Conservation (phyloP, 352 stramenopile genomes). For the Vaucheria bursata region DNA sequence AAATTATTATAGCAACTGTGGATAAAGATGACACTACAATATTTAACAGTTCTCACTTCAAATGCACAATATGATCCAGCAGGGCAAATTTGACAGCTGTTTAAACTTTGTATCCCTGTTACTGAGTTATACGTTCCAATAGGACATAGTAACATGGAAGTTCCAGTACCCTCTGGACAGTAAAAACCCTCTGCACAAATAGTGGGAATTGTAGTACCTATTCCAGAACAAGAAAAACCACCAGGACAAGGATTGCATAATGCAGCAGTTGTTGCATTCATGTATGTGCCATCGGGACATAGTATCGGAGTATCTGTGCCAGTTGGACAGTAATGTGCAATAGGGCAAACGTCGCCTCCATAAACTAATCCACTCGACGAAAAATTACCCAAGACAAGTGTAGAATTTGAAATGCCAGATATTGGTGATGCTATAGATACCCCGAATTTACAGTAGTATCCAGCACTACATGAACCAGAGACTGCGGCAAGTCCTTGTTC, state of each 20-base stretch:
- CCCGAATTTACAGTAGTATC: conserved; percentile 49
- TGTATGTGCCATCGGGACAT: conserved; percentile 42
- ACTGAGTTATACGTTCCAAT: conserved; percentile 36
- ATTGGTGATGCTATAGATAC: conserved; percentile 16
- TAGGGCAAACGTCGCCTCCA: conserved; percentile 50
- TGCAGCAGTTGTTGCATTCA: conserved; percentile 59
- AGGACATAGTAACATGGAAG: conserved; percentile 14
- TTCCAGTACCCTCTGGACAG: conserved; percentile 38
- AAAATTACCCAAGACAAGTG: neutral
- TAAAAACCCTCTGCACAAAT: conserved; percentile 8
- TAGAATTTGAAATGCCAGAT: conserved; percentile 11
- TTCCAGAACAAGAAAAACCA: neutral
- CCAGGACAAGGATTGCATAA: conserved; percentile 54
- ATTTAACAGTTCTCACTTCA: neutral
- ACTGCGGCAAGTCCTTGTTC: conserved; percentile 19
- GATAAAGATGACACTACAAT: conserved; percentile 52
- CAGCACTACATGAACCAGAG: conserved; percentile 34
- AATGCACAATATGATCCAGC: conserved; percentile 32
- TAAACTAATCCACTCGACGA: neutral
- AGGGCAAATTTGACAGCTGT: conserved; percentile 23
- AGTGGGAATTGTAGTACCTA: neutral
- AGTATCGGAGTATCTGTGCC: conserved; percentile 7
- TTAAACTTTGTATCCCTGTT: conserved; percentile 8
- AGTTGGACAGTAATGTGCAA: conserved; percentile 64
- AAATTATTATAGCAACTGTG: conserved; percentile 60